A percentile compares a stretch with the other conserved stretches of the same genome.
Evolutionary conservation across 768 basidiomycete species (phyloP).

Genomic region (Strobilomyces dryophilus): DNA sequence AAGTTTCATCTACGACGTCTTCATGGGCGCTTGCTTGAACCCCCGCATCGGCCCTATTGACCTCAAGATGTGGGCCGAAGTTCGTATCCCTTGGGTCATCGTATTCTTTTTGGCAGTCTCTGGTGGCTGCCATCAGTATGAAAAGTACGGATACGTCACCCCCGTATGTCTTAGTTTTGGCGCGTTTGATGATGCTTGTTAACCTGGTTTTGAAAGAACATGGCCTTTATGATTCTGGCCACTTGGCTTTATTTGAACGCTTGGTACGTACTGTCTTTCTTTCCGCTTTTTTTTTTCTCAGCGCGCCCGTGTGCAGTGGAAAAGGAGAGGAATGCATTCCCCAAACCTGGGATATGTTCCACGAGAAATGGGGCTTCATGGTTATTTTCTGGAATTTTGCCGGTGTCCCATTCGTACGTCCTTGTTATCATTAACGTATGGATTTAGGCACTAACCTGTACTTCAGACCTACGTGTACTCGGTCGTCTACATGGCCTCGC

Average conservation of each 20-base stretch:
- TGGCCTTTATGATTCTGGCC: slow-evolving; percentile 94
- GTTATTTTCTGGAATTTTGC: slow-evolving; percentile 98
- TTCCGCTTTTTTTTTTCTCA: not conserved
- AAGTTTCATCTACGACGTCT: slow-evolving; percentile 90
- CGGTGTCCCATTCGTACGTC: slow-evolving; percentile 81
- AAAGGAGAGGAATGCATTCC: slow-evolving; percentile 96
- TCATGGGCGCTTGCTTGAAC: slow-evolving; percentile 95
- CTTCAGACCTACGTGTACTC: slow-evolving; percentile 92
- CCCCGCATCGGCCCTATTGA: slow-evolving; percentile 89
- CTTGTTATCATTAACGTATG: not conserved
- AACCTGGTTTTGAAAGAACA: slow-evolving; percentile 55
- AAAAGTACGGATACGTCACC: slow-evolving; percentile 85
- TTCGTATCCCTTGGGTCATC: slow-evolving; percentile 95
- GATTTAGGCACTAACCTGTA: not conserved
- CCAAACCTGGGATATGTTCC: slow-evolving; percentile 99
- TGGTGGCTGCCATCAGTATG: slow-evolving; percentile 94
- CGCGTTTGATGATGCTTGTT: not conserved
- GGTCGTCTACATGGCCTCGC: slow-evolving; percentile 95
- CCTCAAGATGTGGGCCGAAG: slow-evolving; percentile 98
- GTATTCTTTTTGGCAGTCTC: slow-evolving; percentile 91
- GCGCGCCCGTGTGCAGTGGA: slow-evolving; percentile 41
- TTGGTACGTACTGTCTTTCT: slow-evolving; percentile 47
- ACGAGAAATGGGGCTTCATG: slow-evolving; percentile 99
- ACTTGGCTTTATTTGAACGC: slow-evolving; percentile 97
- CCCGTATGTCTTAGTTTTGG: slow-evolving; percentile 49